phyloP scores from a whole-genome alignment of 2,329 filamentous ascomycete species.

The Geosmithia flava region DNA sequence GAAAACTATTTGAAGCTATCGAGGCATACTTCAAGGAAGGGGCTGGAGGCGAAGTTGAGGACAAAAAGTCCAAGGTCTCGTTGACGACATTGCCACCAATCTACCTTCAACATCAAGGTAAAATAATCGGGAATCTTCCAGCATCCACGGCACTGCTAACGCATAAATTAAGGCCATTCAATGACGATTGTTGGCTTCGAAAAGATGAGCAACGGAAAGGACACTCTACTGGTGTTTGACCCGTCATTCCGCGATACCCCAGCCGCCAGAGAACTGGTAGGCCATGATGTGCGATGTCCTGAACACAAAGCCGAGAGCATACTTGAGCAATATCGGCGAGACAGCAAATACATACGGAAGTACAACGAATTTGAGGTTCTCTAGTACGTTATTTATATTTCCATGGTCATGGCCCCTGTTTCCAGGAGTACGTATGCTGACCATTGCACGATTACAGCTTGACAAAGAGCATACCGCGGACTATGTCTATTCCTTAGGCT shows the following conservation, averaged over 20 bases:
- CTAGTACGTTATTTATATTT: slow-evolving; percentile 35
- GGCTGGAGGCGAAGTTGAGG: slow-evolving; percentile 10
- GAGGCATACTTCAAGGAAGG: slow-evolving; percentile 63
- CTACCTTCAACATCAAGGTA: slow-evolving; percentile 77
- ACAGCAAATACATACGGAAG: slow-evolving; percentile 51
- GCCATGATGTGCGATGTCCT: slow-evolving; percentile 28
- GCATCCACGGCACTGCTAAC: neutral
- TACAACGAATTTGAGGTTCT: slow-evolving; percentile 72
- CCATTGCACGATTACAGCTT: neutral
- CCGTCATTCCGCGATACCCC: slow-evolving; percentile 65
- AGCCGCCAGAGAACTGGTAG: slow-evolving; percentile 47
- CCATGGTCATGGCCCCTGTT: neutral
- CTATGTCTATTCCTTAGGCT: neutral
- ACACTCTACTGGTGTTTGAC: slow-evolving; percentile 76
- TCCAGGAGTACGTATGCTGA: neutral
- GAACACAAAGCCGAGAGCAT: slow-evolving; percentile 26
- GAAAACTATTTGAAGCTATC: slow-evolving; percentile 51
- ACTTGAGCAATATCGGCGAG: slow-evolving; percentile 64
- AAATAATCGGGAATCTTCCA: slow-evolving; percentile 3
- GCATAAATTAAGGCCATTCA: slow-evolving; percentile 53
- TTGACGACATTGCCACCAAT: slow-evolving; percentile 67
- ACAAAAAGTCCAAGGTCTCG: slow-evolving; percentile 46
- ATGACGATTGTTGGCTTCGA: slow-evolving; percentile 84
- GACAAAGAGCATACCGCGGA: neutral
- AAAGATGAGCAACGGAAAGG: slow-evolving; percentile 46